Conservation (phyloP, 768 basidiomycete genomes). For the Antrodiella citrinella region DNA sequence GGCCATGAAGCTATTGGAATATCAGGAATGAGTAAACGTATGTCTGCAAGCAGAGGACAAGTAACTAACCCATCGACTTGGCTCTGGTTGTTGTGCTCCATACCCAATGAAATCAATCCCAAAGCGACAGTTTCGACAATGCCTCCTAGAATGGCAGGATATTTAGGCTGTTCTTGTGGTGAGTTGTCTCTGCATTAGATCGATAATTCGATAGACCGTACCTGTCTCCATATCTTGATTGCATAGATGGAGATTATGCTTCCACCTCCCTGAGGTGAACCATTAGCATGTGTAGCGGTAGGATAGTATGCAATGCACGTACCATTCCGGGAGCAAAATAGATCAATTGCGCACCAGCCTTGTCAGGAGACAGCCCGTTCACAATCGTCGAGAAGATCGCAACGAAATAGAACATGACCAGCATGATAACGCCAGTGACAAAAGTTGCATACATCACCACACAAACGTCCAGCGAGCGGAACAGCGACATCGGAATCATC, state of each 20-base stretch:
- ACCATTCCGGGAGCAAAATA: slow-evolving; percentile 45
- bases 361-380: slow-evolving; percentile 28
- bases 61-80: slow-evolving; percentile 28
- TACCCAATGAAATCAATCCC: slow-evolving; percentile 35
- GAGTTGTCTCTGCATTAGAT: neutral
- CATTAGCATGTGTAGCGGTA: neutral
- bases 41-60: neutral
- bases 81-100: slow-evolving; percentile 28
- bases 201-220: slow-evolving; percentile 8
- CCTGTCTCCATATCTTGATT: slow-evolving; percentile 30
- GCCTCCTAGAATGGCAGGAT: slow-evolving; percentile 32
- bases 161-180: slow-evolving; percentile 27
- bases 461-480: slow-evolving; percentile 34
- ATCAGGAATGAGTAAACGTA: neutral
- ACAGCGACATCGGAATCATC: slow-evolving; percentile 40
- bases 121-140: slow-evolving; percentile 31
- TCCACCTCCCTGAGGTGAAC: slow-evolving; percentile 29
- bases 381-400: slow-evolving; percentile 44
- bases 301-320: slow-evolving; percentile 7
- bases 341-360: slow-evolving; percentile 40
- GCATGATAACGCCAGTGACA: slow-evolving; percentile 38
- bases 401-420: slow-evolving; percentile 48
- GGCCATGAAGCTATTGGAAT: slow-evolving; percentile 33
- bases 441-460: slow-evolving; percentile 30
- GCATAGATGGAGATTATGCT: slow-evolving; percentile 25